phyloP scores from a whole-genome alignment of 345 rosid genomes.

The Litchi chinensis region DNA sequence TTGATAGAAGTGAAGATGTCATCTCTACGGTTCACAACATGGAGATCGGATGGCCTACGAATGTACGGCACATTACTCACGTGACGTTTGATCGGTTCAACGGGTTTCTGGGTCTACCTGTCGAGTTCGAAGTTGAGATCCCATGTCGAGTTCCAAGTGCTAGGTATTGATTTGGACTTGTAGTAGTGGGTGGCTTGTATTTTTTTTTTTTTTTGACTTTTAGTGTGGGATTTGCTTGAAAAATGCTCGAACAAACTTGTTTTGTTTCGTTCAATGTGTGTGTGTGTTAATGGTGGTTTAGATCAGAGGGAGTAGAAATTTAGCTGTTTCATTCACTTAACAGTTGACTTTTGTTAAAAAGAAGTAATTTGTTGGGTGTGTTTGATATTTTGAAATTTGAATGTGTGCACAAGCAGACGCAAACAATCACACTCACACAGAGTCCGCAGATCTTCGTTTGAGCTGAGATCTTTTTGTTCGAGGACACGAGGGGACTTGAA shows the following conservation, averaged over 20 bases:
- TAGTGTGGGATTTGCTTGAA: neutral
- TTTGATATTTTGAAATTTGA: slow-evolving; percentile 9
- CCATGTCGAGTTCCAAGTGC: slow-evolving; percentile 96
- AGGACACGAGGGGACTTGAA: neutral
- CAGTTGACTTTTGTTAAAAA: neutral
- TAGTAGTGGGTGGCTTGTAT: neutral
- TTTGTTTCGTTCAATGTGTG: neutral
- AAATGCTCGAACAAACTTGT: neutral
- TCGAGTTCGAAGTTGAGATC: slow-evolving; percentile 92
- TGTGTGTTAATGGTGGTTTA: neutral
- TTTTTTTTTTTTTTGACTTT: slow-evolving; percentile 3
- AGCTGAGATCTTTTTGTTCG: slow-evolving; percentile 5
- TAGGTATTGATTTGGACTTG: slow-evolving; percentile 49
- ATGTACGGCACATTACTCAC: slow-evolving; percentile 84
- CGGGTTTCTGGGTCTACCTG: slow-evolving; percentile 92
- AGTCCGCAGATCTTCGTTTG: slow-evolving; percentile 10
- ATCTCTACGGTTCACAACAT: slow-evolving; percentile 58
- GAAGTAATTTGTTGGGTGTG: neutral
- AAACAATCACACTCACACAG: neutral
- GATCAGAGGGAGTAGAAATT: slow-evolving; percentile 26
- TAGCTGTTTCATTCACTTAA: neutral
- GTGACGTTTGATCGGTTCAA: slow-evolving; percentile 94
- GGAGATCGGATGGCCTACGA: slow-evolving; percentile 97
- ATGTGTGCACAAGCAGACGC: neutral
- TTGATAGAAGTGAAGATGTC: slow-evolving; percentile 61